Evolutionary conservation across 192 early-diverging fungal genomes (phyloP).

Genomic region (Entrophospora sp.): DNA sequence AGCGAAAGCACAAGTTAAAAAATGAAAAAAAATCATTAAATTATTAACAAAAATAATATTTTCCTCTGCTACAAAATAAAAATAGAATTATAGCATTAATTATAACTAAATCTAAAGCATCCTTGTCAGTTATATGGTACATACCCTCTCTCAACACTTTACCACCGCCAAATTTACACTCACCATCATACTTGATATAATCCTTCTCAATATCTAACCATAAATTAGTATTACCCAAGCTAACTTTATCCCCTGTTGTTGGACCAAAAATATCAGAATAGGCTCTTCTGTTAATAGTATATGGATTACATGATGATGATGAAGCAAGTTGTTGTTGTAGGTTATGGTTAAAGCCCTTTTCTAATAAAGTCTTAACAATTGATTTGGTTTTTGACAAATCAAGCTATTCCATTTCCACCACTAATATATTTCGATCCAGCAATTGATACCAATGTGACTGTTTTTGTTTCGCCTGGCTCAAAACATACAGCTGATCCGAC

Average conservation of each 20-base stretch:
- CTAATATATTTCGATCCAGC: conserved; percentile 67
- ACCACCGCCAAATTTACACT: conserved; percentile 94
- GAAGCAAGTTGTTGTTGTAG: conserved; percentile 50
- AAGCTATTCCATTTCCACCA: conserved; percentile 85
- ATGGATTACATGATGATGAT: conserved; percentile 40
- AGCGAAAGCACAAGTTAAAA: no score
- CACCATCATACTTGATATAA: conserved; percentile 85
- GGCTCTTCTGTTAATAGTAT: conserved; percentile 63
- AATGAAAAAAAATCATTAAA: no score
- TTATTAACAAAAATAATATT: no score
- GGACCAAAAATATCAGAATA: conserved; percentile 92
- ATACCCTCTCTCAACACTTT: conserved; percentile 94
- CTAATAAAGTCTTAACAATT: conserved; percentile 41
- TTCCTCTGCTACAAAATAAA: no score
- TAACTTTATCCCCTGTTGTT: conserved; percentile 81
- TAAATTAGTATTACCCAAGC: conserved; percentile 78
- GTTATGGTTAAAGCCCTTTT: conserved; percentile 54
- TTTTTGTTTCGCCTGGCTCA: conserved; percentile 89
- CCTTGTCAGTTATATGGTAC: conserved; percentile 71
- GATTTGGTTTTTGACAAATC: conserved; percentile 36
- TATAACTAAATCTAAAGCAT: conserved; percentile 88
- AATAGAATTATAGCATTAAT: conserved; percentile 89
- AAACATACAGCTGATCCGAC: conserved; percentile 92
- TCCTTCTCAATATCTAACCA: conserved; percentile 86
- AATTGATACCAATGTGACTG: conserved; percentile 76